These are phyloP conservation scores for Hydnum rufescens DNA, from an alignment of 768 basidiomycete genomes.

Conservation along the genomic window DNA sequence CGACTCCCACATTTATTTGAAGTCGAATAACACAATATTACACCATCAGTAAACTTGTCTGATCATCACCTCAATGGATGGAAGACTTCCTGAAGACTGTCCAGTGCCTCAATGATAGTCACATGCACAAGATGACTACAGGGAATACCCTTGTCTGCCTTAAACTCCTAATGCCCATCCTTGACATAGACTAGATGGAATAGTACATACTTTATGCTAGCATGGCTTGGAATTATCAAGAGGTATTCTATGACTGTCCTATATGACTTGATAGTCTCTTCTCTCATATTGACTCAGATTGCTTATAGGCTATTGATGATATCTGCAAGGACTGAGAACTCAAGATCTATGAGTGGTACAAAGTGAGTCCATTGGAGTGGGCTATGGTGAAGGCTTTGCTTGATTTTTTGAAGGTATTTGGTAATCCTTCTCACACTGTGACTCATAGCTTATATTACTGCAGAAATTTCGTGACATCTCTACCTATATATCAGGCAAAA, in stretches of 20 bases:
- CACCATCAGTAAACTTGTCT: neutral
- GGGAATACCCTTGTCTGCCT: neutral
- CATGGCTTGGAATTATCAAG: neutral
- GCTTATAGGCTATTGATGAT: neutral
- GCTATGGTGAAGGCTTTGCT: neutral
- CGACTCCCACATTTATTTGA: no score
- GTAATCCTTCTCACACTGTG: neutral
- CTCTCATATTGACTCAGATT: neutral
- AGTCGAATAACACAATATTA: no score
- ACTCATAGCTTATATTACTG: neutral
- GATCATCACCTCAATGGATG: neutral
- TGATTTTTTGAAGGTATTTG: neutral
- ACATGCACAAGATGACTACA: no score
- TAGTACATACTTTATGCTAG: neutral
- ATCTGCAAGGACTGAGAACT: neutral
- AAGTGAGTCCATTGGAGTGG: neutral
- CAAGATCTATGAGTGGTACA: neutral
- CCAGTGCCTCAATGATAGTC: neutral
- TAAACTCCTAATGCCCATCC: neutral
- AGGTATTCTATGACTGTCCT: neutral
- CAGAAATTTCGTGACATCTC: neutral
- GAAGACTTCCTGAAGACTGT: neutral
- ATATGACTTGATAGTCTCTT: neutral
- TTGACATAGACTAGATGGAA: conserved; percentile 1
- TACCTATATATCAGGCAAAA: neutral